These are phyloP conservation scores for Penicillium decumbens DNA, from an alignment of 2,329 filamentous ascomycete species.

Conservation along the genomic window DNA sequence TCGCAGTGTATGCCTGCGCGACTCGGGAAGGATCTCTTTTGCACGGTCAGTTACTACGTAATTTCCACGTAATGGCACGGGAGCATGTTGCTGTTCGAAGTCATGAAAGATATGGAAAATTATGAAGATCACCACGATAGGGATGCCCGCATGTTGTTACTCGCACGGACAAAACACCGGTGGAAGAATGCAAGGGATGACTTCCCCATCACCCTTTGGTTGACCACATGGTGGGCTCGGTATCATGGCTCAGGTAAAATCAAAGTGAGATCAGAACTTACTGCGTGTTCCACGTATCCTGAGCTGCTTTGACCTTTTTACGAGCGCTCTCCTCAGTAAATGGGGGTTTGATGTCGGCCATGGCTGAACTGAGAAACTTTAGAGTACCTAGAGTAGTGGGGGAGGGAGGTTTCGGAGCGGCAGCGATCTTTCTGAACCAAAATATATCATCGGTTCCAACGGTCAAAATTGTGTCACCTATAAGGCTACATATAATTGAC, in stretches of 20 bases:
- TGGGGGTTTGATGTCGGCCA: slow-evolving; percentile 55
- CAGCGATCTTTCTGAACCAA: neutral
- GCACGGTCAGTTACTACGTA: slow-evolving; percentile 13
- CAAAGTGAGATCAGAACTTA: slow-evolving; percentile 35
- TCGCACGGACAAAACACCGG: slow-evolving; percentile 17
- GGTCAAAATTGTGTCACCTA: too few species aligned
- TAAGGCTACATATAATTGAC: too few species aligned
- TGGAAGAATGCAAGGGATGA: slow-evolving; percentile 19
- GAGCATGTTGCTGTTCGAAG: neutral
- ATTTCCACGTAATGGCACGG: slow-evolving; percentile 2
- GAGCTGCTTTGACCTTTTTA: slow-evolving; percentile 76
- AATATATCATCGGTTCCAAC: neutral
- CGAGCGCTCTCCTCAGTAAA: slow-evolving; percentile 69
- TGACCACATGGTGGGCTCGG: slow-evolving; percentile 13
- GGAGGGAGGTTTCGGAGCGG: neutral
- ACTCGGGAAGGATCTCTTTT: slow-evolving; percentile 60
- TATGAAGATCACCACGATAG: neutral
- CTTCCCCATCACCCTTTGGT: slow-evolving; percentile 9
- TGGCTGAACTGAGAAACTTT: neutral
- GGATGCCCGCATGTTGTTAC: slow-evolving; percentile 8
- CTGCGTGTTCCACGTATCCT: slow-evolving; percentile 77
- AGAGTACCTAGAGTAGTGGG: neutral
- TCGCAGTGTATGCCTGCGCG: slow-evolving; percentile 67
- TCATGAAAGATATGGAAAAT: neutral
- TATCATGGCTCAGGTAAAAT: slow-evolving; percentile 3